Base-by-base conservation (phyloP, 345 rosid species). In the Garcia nutans region DNA sequence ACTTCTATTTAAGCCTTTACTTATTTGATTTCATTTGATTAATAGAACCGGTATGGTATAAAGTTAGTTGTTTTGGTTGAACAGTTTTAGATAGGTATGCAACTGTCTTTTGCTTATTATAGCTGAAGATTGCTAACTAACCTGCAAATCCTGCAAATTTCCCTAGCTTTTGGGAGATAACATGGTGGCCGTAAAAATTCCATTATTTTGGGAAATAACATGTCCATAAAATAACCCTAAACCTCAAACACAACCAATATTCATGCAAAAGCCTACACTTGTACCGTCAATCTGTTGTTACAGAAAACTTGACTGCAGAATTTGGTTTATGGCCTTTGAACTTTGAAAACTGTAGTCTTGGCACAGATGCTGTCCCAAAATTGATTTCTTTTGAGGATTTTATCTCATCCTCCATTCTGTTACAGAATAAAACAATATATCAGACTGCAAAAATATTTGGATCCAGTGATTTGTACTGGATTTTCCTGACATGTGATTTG, bases 51-150 rank as follows among this genome's bases (percentile, higher is more conserved):
- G 33, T 41, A 33, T n/a, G 75, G 82, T 17, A 28, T 37, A 68
- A 54, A 55, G 73, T 68, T 76, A 9, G 78, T 65, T 58, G 68
- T 73, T 59, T 65, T 45, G 33, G 78, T 23, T 70, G 28, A 23
- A 45, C 80, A 28, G 33, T 72, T 65, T 73, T 58, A 6, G 49
- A 61, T 19, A 16, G 58, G 31, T 24, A 33, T 28, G 26, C 33
- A 54, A 49, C 42, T 9, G 37, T 60, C 37, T 68, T 68, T 73
- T 63, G 74, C 76, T 61, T 52, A 8, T 58, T 61, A 57, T 59
- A 66, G 61, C 65, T 20, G 31, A 22, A 31, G 65, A 6, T 57
- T 8, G 70, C 20, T 52, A 16, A 26, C 16, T 28, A 41, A 22
- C 22, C 10, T 42, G 2, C 10, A 0, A 24, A 19, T 55, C 22